Evolutionary conservation across 371 early-diverging fungal species (phyloP).

Genomic region (Mortierella sp.): DNA sequence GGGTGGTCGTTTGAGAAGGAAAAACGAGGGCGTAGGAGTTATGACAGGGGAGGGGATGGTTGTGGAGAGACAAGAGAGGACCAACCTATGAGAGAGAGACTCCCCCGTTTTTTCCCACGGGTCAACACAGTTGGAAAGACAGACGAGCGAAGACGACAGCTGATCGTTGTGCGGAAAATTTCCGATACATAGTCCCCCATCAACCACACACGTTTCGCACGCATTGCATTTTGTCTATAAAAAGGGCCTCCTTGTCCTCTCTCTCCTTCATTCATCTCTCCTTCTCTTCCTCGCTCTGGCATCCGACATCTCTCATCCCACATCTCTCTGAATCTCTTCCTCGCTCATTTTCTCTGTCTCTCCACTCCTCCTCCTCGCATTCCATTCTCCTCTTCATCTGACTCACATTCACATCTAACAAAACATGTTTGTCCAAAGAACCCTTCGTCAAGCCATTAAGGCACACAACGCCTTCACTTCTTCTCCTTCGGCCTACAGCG

Average conservation of each 20-base stretch:
- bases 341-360: not conserved
- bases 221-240: not conserved
- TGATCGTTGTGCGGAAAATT: too few relatives aligned
- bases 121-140: too few relatives aligned
- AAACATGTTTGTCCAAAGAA: constrained; percentile 49
- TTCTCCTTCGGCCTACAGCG: constrained; percentile 18
- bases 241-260: constrained; percentile 1
- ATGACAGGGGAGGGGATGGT: too few relatives aligned
- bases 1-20: too few relatives aligned
- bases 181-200: too few relatives aligned
- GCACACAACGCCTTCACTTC: constrained; percentile 30
- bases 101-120: constrained; percentile 44
- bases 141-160: too few relatives aligned
- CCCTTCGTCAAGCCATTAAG: constrained; percentile 50
- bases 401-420: not conserved
- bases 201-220: not conserved
- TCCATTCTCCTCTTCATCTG: too few relatives aligned
- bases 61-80: not conserved
- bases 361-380: not conserved
- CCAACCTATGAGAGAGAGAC: constrained; percentile 5
- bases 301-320: not conserved
- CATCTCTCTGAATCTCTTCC: not conserved
- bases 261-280: not conserved
- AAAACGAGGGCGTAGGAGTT: too few relatives aligned
- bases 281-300: not conserved